A percentile compares a stretch with the other conserved stretches of the same genome.
Conservation (phyloP, 2,329 filamentous ascomycete genomes). For the Drechslera avenae region DNA sequence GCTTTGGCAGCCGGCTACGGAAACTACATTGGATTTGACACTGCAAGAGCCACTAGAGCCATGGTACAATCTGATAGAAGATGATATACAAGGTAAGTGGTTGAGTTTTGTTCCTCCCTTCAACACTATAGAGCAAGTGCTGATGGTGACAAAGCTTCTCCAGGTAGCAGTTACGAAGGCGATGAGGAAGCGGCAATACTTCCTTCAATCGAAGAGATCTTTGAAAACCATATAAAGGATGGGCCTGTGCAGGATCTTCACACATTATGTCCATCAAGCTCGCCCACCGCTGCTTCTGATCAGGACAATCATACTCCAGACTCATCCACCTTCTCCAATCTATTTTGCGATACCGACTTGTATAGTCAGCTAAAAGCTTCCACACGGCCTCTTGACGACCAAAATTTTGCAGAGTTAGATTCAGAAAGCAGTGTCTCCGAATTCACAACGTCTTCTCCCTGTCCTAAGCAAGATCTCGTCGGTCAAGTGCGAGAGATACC, state of each 20-base stretch:
- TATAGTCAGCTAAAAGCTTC: neutral
- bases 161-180: neutral
- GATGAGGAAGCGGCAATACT: neutral
- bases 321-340: neutral
- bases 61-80: neutral
- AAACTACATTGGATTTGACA: neutral
- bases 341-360: neutral
- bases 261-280: neutral
- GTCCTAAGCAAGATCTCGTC: too few relatives aligned
- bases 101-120: neutral
- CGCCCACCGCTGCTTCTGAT: neutral
- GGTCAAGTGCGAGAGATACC: too few relatives aligned
- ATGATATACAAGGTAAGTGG: neutral
- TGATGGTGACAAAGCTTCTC: neutral
- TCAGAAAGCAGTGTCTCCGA: too few relatives aligned
- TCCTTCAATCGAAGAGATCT: neutral
- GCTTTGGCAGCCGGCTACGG: slow-evolving; percentile 4
- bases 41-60: neutral
- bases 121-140: neutral
- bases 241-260: neutral
- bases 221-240: neutral
- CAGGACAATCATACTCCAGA: neutral
- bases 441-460: too few relatives aligned
- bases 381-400: too few relatives aligned
- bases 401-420: neutral